Percentiles rank a stretch among this genome's conserved stretches.
phyloP scores from a whole-genome alignment of 805 yeast species.

The Lachancea nothofagi region DNA sequence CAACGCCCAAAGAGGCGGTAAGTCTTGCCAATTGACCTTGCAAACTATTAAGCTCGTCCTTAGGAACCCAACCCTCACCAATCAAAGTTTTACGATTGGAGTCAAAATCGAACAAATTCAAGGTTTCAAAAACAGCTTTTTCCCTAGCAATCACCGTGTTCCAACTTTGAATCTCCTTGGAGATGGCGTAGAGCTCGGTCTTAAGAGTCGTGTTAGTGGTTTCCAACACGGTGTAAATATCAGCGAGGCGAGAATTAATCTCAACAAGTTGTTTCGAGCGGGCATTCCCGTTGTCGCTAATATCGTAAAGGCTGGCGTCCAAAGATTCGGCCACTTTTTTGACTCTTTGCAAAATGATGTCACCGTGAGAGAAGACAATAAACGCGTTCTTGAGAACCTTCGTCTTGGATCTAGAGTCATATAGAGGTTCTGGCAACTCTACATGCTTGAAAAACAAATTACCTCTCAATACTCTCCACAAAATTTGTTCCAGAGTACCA shows the following conservation, averaged over 20 bases:
- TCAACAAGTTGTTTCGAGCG: conserved; percentile 38
- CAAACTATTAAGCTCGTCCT: conserved; percentile 43
- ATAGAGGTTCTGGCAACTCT: conserved; percentile 51
- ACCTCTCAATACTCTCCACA: conserved; percentile 74
- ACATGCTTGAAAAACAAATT: conserved; percentile 57
- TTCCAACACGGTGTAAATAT: conserved; percentile 44
- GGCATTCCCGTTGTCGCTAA: conserved; percentile 38
- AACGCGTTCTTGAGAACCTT: conserved; percentile 53
- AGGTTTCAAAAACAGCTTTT: conserved; percentile 49
- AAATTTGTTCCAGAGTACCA: conserved; percentile 54
- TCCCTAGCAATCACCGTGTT: conserved; percentile 49
- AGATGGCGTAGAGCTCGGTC: conserved; percentile 60
- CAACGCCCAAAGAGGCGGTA: conserved; percentile 26
- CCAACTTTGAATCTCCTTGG: conserved; percentile 59
- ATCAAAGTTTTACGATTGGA: conserved; percentile 57
- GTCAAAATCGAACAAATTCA: conserved; percentile 67
- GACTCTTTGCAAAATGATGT: conserved; percentile 52
- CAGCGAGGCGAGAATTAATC: conserved; percentile 40
- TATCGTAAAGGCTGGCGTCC: conserved; percentile 56
- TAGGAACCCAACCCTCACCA: conserved; percentile 74
- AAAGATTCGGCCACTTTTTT: conserved; percentile 63
- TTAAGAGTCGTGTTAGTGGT: conserved; percentile 48
- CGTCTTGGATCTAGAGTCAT: conserved; percentile 47
- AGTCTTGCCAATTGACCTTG: conserved; percentile 41
- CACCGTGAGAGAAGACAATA: conserved; percentile 67